Conservation (phyloP, 2,329 filamentous ascomycete genomes). For the Fusarium albosuccineum region DNA sequence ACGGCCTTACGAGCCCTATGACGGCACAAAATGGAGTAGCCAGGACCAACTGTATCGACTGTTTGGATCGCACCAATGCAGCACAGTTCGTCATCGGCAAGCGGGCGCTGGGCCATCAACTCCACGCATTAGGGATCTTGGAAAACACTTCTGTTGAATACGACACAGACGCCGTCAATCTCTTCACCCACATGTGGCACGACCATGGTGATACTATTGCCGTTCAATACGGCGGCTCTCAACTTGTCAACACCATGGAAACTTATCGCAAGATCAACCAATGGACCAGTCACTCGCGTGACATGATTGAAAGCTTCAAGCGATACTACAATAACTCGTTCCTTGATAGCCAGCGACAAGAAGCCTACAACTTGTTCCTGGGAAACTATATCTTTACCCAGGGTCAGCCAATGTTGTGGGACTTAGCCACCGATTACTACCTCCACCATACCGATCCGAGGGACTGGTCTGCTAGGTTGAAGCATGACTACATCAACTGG, state of each 20-base stretch:
- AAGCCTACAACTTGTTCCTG: conserved; percentile 97
- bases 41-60: conserved; percentile 98
- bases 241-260: conserved; percentile 99
- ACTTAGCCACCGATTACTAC: conserved; percentile 94
- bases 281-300: conserved; percentile 96
- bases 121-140: conserved; percentile 91
- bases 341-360: conserved; percentile 95
- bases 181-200: conserved; percentile 99
- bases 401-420: conserved; percentile 96
- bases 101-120: conserved; percentile 88
- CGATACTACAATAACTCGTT: conserved; percentile 99
- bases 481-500: conserved; percentile 88
- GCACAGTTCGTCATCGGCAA: conserved; percentile 99
- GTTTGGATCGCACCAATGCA: conserved; percentile 95
- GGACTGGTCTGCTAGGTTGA: conserved; percentile 72
- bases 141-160: conserved; percentile 84
- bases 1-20: conserved; percentile 71
- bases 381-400: conserved; percentile 93
- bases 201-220: conserved; percentile 98
- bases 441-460: conserved; percentile 90
- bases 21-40: conserved; percentile 92
- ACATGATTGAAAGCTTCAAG: conserved; percentile 99
- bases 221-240: conserved; percentile 96
- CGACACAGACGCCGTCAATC: conserved; percentile 94
- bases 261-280: conserved; percentile 99